Base-by-base conservation (phyloP, 202 grass and related monocot species). In the Elaeis oleifera region DNA sequence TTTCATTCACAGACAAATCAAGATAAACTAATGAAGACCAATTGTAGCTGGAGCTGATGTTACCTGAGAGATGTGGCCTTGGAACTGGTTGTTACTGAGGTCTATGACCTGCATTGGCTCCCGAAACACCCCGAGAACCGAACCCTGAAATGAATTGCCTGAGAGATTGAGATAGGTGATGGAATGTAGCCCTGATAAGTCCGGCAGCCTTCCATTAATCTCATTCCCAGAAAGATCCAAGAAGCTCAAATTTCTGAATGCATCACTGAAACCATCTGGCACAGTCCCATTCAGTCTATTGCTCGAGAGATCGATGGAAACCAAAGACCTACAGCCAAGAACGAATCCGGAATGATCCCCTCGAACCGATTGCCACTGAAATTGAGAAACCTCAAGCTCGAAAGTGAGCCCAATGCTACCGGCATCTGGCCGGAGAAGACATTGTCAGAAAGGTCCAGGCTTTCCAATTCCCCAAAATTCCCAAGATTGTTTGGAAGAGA, bases 81-180 rank as follows among this genome's bases (percentile, higher is more conserved):
- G 67, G 70, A 99, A 94, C 31, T 61, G 63, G 77, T 97, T 97
- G 32, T 70, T 86, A 84, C 85, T 89, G 65, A 97, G 79, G 74
- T 97, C 94, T 68, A 97, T 72, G 15, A 81, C 73, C 71, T 64
- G 65, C 29, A 97, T 16, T 28, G 68, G 67, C 68, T 84, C 74
- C 32, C 55, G 82, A 71, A 97, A 89, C 51, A 71, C 79, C 7
- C 71, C 77, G 0, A 29, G 19, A 53, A 81, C 4, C 5, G 74
- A 76, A 58, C 78, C 74, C 7, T 60, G 36, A 19, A 97, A 50
- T 13, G 51, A 57, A 77, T 97, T 97, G 23, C 79, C 76, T 2
- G 94, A 97, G 26, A 97, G 65, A 75, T 97, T 89, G 71, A 97
- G 88, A 53, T 82, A 80, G 51, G 77, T 63, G 9, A 97, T 71